Evolutionary conservation across 257 asterid species (phyloP).

Genomic region (Lavandula angustifolia): DNA sequence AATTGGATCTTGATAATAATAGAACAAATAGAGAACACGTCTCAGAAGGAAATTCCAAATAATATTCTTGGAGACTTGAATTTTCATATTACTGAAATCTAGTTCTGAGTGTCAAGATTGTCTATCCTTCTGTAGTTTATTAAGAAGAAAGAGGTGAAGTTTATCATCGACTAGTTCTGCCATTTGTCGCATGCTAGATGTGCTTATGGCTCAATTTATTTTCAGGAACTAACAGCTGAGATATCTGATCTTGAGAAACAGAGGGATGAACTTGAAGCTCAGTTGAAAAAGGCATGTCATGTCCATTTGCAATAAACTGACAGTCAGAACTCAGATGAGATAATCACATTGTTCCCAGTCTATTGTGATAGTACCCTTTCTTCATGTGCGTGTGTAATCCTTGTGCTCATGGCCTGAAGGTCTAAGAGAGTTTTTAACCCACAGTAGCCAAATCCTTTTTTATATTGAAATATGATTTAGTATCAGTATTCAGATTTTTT

Average conservation of each 20-base stretch:
- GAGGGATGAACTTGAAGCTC: slow-evolving; percentile 87
- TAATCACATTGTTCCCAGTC: neutral
- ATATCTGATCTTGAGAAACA: slow-evolving; percentile 79
- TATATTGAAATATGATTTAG: neutral
- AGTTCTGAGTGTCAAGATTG: slow-evolving; percentile 17
- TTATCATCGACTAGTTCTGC: slow-evolving; percentile 18
- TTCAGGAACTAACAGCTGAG: slow-evolving; percentile 82
- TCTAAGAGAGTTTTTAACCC: slow-evolving; percentile 14
- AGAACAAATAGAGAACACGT: neutral
- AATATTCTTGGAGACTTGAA: too few species aligned
- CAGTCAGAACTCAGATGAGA: slow-evolving; percentile 13
- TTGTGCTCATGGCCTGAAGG: slow-evolving; percentile 24
- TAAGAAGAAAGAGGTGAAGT: neutral
- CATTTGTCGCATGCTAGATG: slow-evolving; percentile 18
- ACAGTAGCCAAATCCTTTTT: neutral
- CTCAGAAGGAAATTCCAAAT: neutral
- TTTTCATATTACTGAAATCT: slow-evolving; percentile 14
- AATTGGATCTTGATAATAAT: slow-evolving; percentile 2
- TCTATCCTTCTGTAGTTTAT: neutral
- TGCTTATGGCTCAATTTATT: slow-evolving; percentile 34
- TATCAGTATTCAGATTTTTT: neutral
- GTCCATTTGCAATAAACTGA: slow-evolving; percentile 25
- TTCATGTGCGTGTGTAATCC: neutral
- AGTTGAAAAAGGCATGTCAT: slow-evolving; percentile 70
- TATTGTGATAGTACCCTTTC: neutral